Evolutionary conservation across 176 grass and related monocot genomes (phyloP), one percentile per base, ranked within the genome.

Genomic region (Oryza australiensis): DNA sequence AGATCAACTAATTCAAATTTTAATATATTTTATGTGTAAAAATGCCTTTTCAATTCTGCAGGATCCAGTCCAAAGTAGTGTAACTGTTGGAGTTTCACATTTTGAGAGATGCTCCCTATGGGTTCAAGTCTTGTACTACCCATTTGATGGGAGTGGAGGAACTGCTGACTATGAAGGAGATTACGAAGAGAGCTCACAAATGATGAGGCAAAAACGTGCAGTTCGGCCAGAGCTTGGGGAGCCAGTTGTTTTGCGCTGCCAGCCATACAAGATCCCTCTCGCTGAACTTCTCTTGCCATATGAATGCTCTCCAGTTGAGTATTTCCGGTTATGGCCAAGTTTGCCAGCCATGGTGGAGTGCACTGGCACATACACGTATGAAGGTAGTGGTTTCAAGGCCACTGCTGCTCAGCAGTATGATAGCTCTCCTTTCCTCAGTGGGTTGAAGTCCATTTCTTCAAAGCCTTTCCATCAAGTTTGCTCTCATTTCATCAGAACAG

Each of bases 391-490:
- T 79, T 99, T 99, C 83, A 99, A 99, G 85, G 96, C 96, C 60
- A 99, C 96, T 1, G 96, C 96, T 69, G 96, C 96, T 30, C 96
- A 99, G 89, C 96, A 98, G 75, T 98, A 98, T 12, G 91, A 98
- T 26, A 70, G 90, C 68, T 98, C 93, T 29, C 96, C 96, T 33
- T 95, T 95, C 85, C 92, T 98, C 11, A 92, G 90, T 64, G 93
- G 96, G 62, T 83, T 98, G 70, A 95, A 95, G 76, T 93, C 90
- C 53, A 86, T 98, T 29, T 89, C 85, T 20, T 82, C 90, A 0
- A 95, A 98, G 80, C 93, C 93, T 40, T 98, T 98, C 82, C 96
- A 98, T 90, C 96, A 93, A 89, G 96, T 98, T 37, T 98, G 90
- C 73, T 95, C 96, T 15, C 93, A 98, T 89, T 98, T 98, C 85